These are phyloP conservation scores for Sclerotinia minor DNA, from an alignment of 2,329 filamentous ascomycete genomes.

Conservation along the genomic window DNA sequence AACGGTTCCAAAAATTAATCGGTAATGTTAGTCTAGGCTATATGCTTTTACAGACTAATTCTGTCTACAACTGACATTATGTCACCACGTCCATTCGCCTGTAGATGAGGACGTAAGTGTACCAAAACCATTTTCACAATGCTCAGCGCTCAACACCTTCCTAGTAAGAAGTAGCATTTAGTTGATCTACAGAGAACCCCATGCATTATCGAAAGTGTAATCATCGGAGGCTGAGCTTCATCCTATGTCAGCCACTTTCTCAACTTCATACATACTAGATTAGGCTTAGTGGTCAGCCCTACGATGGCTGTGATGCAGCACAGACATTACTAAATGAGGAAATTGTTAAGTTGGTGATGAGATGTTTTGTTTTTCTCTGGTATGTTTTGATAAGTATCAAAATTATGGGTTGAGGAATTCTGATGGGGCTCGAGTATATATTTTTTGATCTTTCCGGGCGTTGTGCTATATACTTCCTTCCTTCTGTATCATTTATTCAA, in stretches of 20 bases:
- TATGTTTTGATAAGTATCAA: not conserved
- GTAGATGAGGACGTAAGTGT: not conserved
- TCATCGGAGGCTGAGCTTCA: slow-evolving; percentile 15
- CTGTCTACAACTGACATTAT: not conserved
- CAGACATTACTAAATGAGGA: not conserved
- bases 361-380: not conserved
- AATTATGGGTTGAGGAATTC: not conserved
- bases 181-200: not conserved
- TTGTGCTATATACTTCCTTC: not conserved
- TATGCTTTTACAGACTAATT: not conserved
- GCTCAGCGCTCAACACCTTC: not conserved
- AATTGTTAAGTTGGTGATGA: not conserved
- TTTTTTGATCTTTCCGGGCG: not conserved
- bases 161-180: slow-evolving; percentile 1
- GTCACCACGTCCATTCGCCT: not conserved
- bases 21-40: no score
- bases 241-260: slow-evolving; percentile 10
- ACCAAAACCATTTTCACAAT: not conserved
- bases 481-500: not conserved
- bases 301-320: not conserved
- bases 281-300: not conserved
- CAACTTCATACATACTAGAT: slow-evolving; percentile 13
- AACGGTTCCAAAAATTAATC: not conserved
- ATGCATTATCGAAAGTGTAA: slow-evolving; percentile 1
- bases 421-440: not conserved